Conservation (phyloP, 1,284 basidiomycete species). For the Moesziomyces sp. region DNA sequence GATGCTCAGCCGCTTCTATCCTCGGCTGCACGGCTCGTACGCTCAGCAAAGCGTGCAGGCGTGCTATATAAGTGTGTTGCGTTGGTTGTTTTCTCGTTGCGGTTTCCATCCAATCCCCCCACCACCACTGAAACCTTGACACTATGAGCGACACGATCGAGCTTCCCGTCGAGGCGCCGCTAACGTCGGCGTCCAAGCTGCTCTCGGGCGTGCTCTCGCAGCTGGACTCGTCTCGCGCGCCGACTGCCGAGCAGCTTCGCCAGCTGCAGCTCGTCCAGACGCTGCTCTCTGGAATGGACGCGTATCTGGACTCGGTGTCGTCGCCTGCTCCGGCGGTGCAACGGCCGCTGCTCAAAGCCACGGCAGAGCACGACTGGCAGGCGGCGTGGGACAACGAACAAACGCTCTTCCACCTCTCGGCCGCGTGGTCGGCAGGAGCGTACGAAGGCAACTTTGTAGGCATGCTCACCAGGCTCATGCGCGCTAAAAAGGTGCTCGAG, state of each 20-base stretch:
- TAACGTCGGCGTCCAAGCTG: constrained; percentile 38
- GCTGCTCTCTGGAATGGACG: constrained; percentile 42
- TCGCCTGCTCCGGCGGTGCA: constrained; percentile 34
- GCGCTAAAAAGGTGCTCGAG: constrained; percentile 51
- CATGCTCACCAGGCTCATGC: constrained; percentile 40
- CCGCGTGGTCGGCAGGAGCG: constrained; percentile 48
- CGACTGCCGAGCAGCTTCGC: constrained; percentile 13
- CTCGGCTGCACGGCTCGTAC: neutral
- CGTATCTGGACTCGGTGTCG: constrained; percentile 49
- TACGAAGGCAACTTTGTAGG: constrained; percentile 58
- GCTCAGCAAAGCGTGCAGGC: too few species aligned
- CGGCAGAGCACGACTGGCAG: constrained; percentile 50
- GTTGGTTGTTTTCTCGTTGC: too few species aligned
- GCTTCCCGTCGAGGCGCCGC: constrained; percentile 43
- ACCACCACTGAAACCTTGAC: neutral
- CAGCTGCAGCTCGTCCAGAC: constrained; percentile 35
- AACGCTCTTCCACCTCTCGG: constrained; percentile 37
- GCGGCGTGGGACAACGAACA: constrained; percentile 31
- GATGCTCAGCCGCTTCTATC: constrained; percentile 5
- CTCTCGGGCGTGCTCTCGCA: constrained; percentile 20
- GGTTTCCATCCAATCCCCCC: neutral
- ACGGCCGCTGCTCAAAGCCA: constrained; percentile 41
- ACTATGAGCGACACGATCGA: constrained; percentile 24
- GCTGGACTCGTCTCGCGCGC: constrained; percentile 12
- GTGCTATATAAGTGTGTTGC: too few species aligned